Base-by-base conservation (phyloP, 164 flowering plant genomes). In the Chimonanthus salicifolius region DNA sequence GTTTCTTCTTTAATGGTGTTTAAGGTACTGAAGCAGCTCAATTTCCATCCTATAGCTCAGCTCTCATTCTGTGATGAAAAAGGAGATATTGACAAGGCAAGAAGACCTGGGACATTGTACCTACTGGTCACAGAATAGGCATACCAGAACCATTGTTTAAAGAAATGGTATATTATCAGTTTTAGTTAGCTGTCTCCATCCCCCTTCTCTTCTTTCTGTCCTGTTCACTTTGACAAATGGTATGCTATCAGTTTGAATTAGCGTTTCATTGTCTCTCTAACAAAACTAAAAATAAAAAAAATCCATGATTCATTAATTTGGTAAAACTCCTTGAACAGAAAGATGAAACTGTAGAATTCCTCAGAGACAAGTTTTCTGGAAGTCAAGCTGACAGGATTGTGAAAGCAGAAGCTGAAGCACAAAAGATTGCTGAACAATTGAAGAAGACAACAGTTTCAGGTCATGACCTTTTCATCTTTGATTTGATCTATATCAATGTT, bases 21-120 rank as follows among this genome's bases (percentile, higher is more conserved):
- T 44, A 64, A 94, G 97, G 97, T 92, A 67, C 83, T 89, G 33
- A 87, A 87, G 87, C 99, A 94, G 85, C 93, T 94, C n/a, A 86
- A 91, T 85, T 58, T 92, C 77, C 85, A 88, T 72, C 80, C 75
- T 68, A 90, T 78, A 74, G 6, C 74, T 79, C 70, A 88, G 70
- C 58, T 89, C 64, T 88, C 93, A 60, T 84, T 92, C 73, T 81
- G 83, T 63, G 89, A 88, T 69, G 92, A 87, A 58, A 84, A 85
- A 49, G 90, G 88, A 71, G 90, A 85, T 68, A 51, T 85, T 71
- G 87, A 81, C 67, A 85, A 78, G 81, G 86, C 84, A 62, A 86
- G 73, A 73, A 85, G 80, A 74, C 94, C 89, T 92, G 98, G 98
- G 88, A 87, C 58, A 72, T 92, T 62, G 4, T 92, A 63, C 92